Evolutionary conservation across 331 rosid genomes (phyloP), one percentile per base, ranked within the genome.

Genomic region (Saraca asoca): DNA sequence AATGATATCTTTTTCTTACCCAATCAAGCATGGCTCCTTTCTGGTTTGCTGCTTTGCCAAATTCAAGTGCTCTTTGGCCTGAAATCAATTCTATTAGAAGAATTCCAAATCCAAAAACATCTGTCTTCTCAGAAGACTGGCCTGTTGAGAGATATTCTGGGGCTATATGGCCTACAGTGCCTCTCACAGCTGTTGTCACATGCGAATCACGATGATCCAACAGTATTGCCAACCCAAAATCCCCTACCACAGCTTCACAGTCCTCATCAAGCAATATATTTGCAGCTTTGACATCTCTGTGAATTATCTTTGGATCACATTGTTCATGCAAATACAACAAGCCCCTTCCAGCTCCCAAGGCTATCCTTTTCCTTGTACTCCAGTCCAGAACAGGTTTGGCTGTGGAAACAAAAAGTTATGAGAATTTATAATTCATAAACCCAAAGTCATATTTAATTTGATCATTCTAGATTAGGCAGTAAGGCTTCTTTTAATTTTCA

Each of bases 121-220:
- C 99, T 12, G 99, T 90, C 73, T 94, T 94, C 85, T 94, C 97
- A 10, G 99, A 94, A 72, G 97, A 94, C 52, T 94, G 99, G 7
- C 99, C 99, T 13, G 99, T 94, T 51, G 99, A 90, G 63, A 94
- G 92, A 75, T 94, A 94, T 74, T 94, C 99, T 0, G 99, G 99
- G 12, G 99, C 99, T 70, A 94, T 94, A 63, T 94, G 99, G 7
- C 99, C 99, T 9, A 94, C 99, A 0, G 99, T 94, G 7, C 99
- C 99, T 75, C 99, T 87, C 41, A 94, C 99, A 0, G 99, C 99
- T 7, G 99, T 94, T 39, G 99, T 90, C 42, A 94, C 95, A 56
- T 94, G 99, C 8, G 99, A 94, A 52, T 90, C 99, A 35, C 70
- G 81, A 76, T 90, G 99, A 71, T 94, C 96, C 74, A 94, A 79